Percentiles rank a stretch among this genome's conserved stretches.
phyloP scores from a whole-genome alignment of 306 rosid genomes.

The Vicia villosa region DNA sequence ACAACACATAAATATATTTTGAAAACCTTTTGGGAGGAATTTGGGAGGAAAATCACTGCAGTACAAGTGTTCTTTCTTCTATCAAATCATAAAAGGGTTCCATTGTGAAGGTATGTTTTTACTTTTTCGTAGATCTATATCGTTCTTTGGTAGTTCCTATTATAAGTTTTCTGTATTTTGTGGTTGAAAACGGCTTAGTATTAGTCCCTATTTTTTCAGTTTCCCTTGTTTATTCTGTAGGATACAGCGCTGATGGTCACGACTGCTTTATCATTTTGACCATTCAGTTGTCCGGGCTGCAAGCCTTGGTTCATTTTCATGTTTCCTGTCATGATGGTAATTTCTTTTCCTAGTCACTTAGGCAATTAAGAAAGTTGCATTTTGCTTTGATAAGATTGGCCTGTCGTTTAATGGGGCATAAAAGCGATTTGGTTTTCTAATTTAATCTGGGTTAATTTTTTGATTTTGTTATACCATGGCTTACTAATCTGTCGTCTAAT shows the following conservation, averaged over 20 bases:
- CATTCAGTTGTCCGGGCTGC: conserved; percentile 45
- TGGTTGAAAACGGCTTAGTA: conserved; percentile 64
- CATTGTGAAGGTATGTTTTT: conserved; percentile 65
- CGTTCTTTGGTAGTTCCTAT: conserved; percentile 31
- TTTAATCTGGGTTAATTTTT: too few relatives aligned
- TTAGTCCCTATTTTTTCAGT: conserved; percentile 51
- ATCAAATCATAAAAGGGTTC: conserved; percentile 75
- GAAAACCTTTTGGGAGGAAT: too few relatives aligned
- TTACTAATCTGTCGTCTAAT: too few relatives aligned
- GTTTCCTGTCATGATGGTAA: too few relatives aligned
- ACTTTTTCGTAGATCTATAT: conserved; percentile 16
- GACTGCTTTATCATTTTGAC: conserved; percentile 61
- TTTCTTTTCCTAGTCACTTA: too few relatives aligned
- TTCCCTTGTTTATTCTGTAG: conserved; percentile 96
- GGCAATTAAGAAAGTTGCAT: too few relatives aligned
- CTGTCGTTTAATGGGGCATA: too few relatives aligned
- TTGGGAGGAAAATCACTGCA: conserved; percentile 83
- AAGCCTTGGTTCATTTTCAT: conserved; percentile 48
- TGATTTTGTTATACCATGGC: too few relatives aligned
- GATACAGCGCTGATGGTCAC: conserved; percentile 88
- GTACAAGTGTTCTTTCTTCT: conserved; percentile 94
- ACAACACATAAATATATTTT: too few relatives aligned
- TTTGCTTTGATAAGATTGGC: too few relatives aligned
- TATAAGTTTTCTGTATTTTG: conserved; percentile 31
- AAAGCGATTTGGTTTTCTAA: too few relatives aligned